These are phyloP conservation scores for Malassezia arunalokei DNA, from an alignment of 1,284 basidiomycete genomes.

Conservation along the genomic window DNA sequence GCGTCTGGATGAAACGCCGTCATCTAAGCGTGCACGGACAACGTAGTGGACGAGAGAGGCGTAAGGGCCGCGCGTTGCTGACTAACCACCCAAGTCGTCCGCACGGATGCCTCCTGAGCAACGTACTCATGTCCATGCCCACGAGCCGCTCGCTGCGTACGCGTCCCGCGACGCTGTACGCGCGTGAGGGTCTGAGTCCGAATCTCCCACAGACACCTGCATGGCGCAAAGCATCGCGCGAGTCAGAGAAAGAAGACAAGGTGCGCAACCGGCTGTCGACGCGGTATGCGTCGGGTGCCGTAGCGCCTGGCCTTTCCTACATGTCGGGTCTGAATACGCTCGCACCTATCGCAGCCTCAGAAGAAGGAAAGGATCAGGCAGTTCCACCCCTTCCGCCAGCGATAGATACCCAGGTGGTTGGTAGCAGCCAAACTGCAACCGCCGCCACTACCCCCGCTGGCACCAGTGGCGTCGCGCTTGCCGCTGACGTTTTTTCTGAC, in stretches of 20 bases:
- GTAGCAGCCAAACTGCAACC: neutral
- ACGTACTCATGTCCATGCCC: neutral
- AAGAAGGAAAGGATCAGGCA: slow-evolving; percentile 15
- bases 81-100: no score
- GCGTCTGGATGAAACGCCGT: slow-evolving; percentile 12
- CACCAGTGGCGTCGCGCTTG: neutral
- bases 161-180: slow-evolving; percentile 43
- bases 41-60: no score
- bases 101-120: no score
- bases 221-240: slow-evolving; percentile 14
- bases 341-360: slow-evolving; percentile 12
- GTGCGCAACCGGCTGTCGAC: slow-evolving; percentile 42
- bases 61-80: no score
- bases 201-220: neutral
- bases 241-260: slow-evolving; percentile 32
- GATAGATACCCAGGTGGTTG: neutral
- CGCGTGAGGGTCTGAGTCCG: slow-evolving; percentile 15
- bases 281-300: slow-evolving; percentile 32
- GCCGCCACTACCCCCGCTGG: neutral
- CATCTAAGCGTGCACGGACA: neutral
- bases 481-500: slow-evolving; percentile 11
- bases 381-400: neutral
- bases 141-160: slow-evolving; percentile 42
- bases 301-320: slow-evolving; percentile 14
- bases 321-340: neutral